Conservation (phyloP, 2,329 filamentous ascomycete species). For the Fusarium camptoceras region DNA sequence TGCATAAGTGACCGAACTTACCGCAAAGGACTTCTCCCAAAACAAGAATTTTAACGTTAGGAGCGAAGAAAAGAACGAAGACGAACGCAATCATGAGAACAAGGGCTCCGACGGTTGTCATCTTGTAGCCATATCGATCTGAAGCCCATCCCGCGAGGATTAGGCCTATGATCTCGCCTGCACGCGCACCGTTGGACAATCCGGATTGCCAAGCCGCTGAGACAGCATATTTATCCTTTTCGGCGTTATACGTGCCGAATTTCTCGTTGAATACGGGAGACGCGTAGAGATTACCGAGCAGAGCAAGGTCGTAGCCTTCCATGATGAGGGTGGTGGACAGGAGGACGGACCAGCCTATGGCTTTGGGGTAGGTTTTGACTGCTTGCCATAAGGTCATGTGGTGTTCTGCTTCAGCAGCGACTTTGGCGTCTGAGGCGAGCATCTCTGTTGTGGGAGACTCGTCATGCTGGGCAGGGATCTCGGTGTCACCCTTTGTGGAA, state of each 20-base stretch:
- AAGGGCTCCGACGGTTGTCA: slow-evolving; percentile 62
- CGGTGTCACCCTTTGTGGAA: slow-evolving; percentile 37
- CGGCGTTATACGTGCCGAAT: slow-evolving; percentile 55
- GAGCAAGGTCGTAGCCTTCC: slow-evolving; percentile 64
- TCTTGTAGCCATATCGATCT: slow-evolving; percentile 63
- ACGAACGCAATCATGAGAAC: slow-evolving; percentile 62
- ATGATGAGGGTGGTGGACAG: slow-evolving; percentile 61
- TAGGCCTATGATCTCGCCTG: slow-evolving; percentile 67
- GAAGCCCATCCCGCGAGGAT: slow-evolving; percentile 64
- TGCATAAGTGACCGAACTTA: slow-evolving; percentile 22
- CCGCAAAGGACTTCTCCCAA: slow-evolving; percentile 61
- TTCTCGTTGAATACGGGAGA: slow-evolving; percentile 59
- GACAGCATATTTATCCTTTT: slow-evolving; percentile 58
- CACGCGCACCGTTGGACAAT: slow-evolving; percentile 64
- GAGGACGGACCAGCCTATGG: slow-evolving; percentile 61
- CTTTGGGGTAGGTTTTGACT: slow-evolving; percentile 58
- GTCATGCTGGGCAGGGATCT: slow-evolving; percentile 41
- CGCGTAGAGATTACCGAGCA: slow-evolving; percentile 62
- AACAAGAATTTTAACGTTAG: slow-evolving; percentile 59
- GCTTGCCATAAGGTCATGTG: slow-evolving; percentile 56
- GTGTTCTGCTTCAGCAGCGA: slow-evolving; percentile 56
- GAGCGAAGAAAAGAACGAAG: slow-evolving; percentile 66
- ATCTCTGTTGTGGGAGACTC: slow-evolving; percentile 39
- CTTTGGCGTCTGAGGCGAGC: slow-evolving; percentile 54
- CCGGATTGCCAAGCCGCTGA: slow-evolving; percentile 69